Conservation (phyloP, 179 eudicot genomes). For the Heliamphora ciliata region DNA sequence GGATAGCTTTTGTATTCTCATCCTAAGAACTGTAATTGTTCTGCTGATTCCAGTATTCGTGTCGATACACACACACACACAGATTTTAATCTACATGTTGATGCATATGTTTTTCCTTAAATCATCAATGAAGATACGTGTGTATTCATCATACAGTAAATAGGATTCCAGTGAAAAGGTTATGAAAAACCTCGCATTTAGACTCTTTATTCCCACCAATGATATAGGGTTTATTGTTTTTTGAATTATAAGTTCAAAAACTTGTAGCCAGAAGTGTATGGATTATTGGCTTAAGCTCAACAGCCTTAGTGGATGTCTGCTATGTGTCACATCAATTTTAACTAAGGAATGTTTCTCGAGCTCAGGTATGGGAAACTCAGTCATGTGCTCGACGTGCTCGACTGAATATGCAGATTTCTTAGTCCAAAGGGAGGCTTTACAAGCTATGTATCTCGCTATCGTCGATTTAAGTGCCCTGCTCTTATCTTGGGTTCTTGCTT, state of each 20-base stretch:
- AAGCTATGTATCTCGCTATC: no score
- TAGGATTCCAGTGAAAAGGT: background rate
- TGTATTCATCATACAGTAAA: background rate
- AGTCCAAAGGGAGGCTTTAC: no score
- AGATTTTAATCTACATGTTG: no score
- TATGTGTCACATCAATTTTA: background rate
- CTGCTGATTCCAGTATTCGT: background rate
- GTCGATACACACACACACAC: background rate
- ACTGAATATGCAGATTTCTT: no score
- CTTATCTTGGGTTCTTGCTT: no score
- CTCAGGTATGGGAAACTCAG: no score
- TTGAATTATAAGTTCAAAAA: background rate
- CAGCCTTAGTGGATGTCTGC: background rate
- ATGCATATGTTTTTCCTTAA: no score
- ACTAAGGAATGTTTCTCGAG: background rate
- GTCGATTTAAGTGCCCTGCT: no score
- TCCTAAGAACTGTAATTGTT: background rate
- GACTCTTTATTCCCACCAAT: background rate
- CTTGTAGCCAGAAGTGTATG: background rate
- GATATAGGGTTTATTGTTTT: background rate
- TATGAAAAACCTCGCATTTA: background rate
- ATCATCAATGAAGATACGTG: no score
- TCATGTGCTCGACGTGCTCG: no score
- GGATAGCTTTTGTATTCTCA: background rate
- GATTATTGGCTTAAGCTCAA: background rate